phyloP scores from a whole-genome alignment of 306 rosid genomes.

The Castanea sativa region DNA sequence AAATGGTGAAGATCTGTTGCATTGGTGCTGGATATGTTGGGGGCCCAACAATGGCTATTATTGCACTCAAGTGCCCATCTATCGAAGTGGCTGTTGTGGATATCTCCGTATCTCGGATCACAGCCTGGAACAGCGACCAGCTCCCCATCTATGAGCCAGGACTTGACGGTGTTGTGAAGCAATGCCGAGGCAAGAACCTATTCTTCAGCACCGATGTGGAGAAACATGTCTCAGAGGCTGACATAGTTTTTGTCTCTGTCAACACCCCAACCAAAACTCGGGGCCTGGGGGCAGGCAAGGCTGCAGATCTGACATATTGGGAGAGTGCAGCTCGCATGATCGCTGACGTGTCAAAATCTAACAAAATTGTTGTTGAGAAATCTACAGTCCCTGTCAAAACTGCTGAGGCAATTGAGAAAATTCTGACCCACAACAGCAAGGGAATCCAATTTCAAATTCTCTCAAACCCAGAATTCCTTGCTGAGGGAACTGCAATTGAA shows the following conservation, averaged over 20 bases:
- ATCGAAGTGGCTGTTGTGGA: conserved; percentile 91
- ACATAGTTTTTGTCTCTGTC: conserved; percentile 92
- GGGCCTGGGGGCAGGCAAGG: conserved; percentile 96
- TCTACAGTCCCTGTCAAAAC: conserved; percentile 98
- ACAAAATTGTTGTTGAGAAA: conserved; percentile 93
- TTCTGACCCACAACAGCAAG: conserved; percentile 84
- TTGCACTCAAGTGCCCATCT: conserved; percentile 88
- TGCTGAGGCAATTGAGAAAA: conserved; percentile 94
- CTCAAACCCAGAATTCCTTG: conserved; percentile 92
- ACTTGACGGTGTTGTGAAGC: conserved; percentile 73
- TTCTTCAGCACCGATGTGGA: conserved; percentile 97
- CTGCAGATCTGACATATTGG: conserved; percentile 94
- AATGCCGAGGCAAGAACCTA: conserved; percentile 86
- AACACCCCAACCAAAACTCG: conserved; percentile 87
- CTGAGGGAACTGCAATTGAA: conserved; percentile 89
- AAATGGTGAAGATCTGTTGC: conserved; percentile 99
- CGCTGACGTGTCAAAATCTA: conserved; percentile 84
- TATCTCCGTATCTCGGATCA: conserved; percentile 70
- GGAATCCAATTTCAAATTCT: conserved; percentile 85
- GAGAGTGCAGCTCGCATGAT: conserved; percentile 98
- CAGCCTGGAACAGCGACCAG: conserved; percentile 91
- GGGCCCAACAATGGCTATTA: conserved; percentile 98
- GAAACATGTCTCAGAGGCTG: conserved; percentile 78
- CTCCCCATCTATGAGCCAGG: conserved; percentile 99
- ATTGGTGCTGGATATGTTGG: conserved; percentile 99